Base-by-base conservation (phyloP, 1,284 basidiomycete species). In the Calocybe gambosa region DNA sequence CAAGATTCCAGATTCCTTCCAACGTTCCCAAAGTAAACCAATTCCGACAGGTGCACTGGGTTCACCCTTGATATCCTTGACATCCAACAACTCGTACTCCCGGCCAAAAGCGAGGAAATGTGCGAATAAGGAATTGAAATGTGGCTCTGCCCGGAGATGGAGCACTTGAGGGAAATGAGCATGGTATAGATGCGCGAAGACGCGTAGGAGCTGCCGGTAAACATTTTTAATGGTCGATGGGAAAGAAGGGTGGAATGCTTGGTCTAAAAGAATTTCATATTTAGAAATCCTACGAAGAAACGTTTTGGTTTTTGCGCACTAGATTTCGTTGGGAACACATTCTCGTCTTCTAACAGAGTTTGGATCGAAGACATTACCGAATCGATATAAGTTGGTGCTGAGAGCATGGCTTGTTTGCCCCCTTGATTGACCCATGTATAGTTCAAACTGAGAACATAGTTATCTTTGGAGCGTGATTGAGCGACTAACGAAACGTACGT, bases 331-430 rank as follows among this genome's bases (percentile, higher is more conserved):
- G 95, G 95, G 74, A 99, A 99, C 38, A 89, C 85, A 54, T 80
- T 85, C 61, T 98, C 94, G 68, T 99, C 95, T 55, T 93, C 86
- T 31, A 98, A 74, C 19, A 97, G 75, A 60, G 91, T 94, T 62
- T 98, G 94, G 18, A 97, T 82, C 80, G 93, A 96, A 2, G 92
- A 93, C 89, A 98, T 95, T 59, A 98, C 95, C 59, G 93, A 97
- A 72, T 99, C 95, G 59, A 98, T 95, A 67, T 99, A 99, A n/a
- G 93, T 95, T 5, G 96, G 93, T 3, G 95, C 95, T 0, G 96
- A 86, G 0, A 98, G 75, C 53, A 89, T 78, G 29, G 95, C 86
- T 56, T 89, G 86, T 62, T 94, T 94, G 48, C 93, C 88, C 63
- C 85, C 89, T 59, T 89, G 86, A 64, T 93, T 94, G 54, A 91